Percentiles rank a stretch among this genome's conserved stretches.
Conservation (phyloP, 345 rosid species). For the Hevea brasiliensis region DNA sequence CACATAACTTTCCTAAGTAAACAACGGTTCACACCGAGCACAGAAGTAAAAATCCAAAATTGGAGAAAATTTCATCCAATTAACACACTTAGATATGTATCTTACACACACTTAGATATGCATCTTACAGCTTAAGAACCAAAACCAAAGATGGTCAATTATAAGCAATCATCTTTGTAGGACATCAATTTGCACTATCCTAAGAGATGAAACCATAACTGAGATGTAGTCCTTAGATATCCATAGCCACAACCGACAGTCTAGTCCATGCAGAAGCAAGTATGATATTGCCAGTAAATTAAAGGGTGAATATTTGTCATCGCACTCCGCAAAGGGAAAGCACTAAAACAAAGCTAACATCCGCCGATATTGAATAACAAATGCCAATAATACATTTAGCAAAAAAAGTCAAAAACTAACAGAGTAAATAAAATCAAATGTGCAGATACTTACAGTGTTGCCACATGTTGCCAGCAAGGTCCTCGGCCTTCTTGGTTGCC, state of each 20-base stretch:
- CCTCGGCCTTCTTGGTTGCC: slow-evolving; percentile 89
- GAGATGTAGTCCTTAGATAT: too few relatives aligned
- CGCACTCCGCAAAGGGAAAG: too few relatives aligned
- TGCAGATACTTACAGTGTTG: slow-evolving; percentile 60
- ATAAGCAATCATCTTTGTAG: neutral
- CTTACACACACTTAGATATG: too few relatives aligned
- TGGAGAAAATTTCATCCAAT: too few relatives aligned
- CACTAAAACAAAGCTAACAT: neutral
- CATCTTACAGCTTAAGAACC: too few relatives aligned
- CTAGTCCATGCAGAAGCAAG: neutral
- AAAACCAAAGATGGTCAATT: neutral
- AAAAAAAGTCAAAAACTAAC: too few relatives aligned
- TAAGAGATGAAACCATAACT: neutral
- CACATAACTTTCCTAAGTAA: too few relatives aligned
- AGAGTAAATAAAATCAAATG: neutral
- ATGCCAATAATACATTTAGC: neutral
- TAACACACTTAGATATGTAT: too few relatives aligned
- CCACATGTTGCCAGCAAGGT: slow-evolving; percentile 90
- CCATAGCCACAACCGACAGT: neutral
- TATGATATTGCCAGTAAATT: neutral
- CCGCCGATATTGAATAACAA: too few relatives aligned
- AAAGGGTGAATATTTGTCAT: neutral
- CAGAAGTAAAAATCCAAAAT: too few relatives aligned
- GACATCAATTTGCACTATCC: neutral
- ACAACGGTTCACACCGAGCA: too few relatives aligned